Conservation (phyloP, 1,284 basidiomycete species). For the Ganoderma meredithae region DNA sequence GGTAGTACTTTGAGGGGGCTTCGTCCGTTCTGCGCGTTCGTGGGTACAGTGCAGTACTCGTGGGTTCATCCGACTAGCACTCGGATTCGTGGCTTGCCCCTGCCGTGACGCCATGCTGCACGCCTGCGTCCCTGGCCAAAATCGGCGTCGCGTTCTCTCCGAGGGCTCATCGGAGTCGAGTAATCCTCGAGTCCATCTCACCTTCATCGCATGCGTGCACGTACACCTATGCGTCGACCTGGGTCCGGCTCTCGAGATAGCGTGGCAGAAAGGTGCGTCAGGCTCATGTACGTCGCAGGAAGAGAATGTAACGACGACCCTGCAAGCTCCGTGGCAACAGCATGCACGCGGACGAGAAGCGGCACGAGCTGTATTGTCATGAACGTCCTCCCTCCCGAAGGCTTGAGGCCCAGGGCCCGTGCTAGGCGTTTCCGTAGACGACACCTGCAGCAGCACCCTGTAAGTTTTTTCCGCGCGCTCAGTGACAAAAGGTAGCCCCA, state of each 20-base stretch:
- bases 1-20: background rate
- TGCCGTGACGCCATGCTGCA: background rate
- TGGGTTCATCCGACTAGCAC: background rate
- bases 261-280: conserved; percentile 3
- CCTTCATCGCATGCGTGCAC: background rate
- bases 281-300: conserved; percentile 3
- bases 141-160: conserved; percentile 25
- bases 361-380: background rate
- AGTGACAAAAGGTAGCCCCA: conserved; percentile 17
- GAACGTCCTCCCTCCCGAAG: background rate
- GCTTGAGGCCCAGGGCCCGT: background rate
- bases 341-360: conserved; percentile 12
- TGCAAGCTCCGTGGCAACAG: conserved; percentile 4
- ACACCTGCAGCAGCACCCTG: conserved; percentile 23
- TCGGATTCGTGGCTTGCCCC: background rate
- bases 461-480: conserved; percentile 28
- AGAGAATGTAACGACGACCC: conserved; percentile 3
- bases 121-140: background rate
- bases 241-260: background rate
- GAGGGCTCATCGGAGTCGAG: conserved; percentile 30
- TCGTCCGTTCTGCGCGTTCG: background rate
- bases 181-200: conserved; percentile 18
- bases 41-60: background rate
- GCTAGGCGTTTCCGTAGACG: conserved; percentile 14
- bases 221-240: conserved; percentile 9